Base-by-base conservation (phyloP, 129 eudicot species). In the Tanacetum coccineum region DNA sequence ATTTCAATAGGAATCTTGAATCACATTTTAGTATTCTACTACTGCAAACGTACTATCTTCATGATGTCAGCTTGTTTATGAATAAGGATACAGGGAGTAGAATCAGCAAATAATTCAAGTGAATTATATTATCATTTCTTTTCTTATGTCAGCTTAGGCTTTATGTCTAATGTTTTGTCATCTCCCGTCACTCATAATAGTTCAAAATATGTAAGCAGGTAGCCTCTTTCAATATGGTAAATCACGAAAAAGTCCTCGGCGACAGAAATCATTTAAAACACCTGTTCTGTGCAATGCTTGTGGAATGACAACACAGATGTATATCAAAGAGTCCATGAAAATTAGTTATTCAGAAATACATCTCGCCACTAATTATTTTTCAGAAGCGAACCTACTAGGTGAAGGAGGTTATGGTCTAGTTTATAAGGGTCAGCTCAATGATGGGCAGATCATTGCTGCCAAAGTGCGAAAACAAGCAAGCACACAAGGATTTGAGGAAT, bases 341-440 rank as follows among this genome's bases (percentile, higher is more conserved):
- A 85, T 81, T 46, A 79, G 82, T 70, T 79, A 78, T 69, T 73
- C 85, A 5, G 92, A 88, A 78, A 82, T 88, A 68, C 85, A 88
- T 63, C 87, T 70, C 21, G 96, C 96, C 14, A 88, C 96, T 30
- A 68, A 81, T 15, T 73, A 77, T 76, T 88, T 88, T 77, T 83
- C 96, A 4, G 21, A 55, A n/a, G 79, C 83, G 25, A 85, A 83
- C 72, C 72, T 88, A 62, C 72, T 88, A 71, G 96, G 96, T 64
- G 96, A 88, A 79, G 96, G 96, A 62, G 96, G 96, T 64, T 88
- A 88, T 79, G 96, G 96, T 64, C 72, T 70, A 62, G 96, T 88
- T 65, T 85, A 88, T 66, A 85, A 85, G 80, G 96, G 96, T 76
- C 63, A 65, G 66, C 87, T 88, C 32, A 79, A 77, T 39, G 89